phyloP scores from a whole-genome alignment of 345 rosid species.

The Hypericum androsaemum region DNA sequence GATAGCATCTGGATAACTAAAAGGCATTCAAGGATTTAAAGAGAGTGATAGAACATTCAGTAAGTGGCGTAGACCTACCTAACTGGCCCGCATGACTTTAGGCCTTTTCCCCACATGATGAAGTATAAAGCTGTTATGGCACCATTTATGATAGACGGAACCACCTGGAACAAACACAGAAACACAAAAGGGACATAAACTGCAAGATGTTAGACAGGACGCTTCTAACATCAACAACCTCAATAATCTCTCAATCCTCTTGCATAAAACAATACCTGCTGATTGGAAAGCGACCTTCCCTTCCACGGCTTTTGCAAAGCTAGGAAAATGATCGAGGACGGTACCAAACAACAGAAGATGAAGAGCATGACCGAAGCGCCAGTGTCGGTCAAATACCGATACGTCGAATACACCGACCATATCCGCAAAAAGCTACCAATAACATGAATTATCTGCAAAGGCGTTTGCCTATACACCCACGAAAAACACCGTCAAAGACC shows the following conservation, averaged over 20 bases:
- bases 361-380: slow-evolving; percentile 88
- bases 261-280: slow-evolving; percentile 48
- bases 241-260: no score
- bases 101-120: slow-evolving; percentile 90
- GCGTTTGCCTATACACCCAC: slow-evolving; percentile 49
- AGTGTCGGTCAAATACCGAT: slow-evolving; percentile 59
- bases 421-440: slow-evolving; percentile 73
- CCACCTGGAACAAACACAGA: slow-evolving; percentile 45
- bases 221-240: no score
- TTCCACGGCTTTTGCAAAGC: slow-evolving; percentile 92
- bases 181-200: slow-evolving; percentile 7
- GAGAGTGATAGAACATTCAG: background rate
- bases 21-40: no score
- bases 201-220: background rate
- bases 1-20: no score
- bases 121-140: slow-evolving; percentile 85
- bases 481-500: background rate
- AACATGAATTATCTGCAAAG: slow-evolving; percentile 74
- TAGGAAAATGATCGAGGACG: slow-evolving; percentile 61
- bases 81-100: slow-evolving; percentile 84
- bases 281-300: slow-evolving; percentile 82
- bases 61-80: slow-evolving; percentile 45
- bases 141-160: slow-evolving; percentile 89
- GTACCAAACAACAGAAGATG: slow-evolving; percentile 75
- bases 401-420: slow-evolving; percentile 95